phyloP scores from a whole-genome alignment of 148 eudicot genomes.

The Rhododendron griersonianum region DNA sequence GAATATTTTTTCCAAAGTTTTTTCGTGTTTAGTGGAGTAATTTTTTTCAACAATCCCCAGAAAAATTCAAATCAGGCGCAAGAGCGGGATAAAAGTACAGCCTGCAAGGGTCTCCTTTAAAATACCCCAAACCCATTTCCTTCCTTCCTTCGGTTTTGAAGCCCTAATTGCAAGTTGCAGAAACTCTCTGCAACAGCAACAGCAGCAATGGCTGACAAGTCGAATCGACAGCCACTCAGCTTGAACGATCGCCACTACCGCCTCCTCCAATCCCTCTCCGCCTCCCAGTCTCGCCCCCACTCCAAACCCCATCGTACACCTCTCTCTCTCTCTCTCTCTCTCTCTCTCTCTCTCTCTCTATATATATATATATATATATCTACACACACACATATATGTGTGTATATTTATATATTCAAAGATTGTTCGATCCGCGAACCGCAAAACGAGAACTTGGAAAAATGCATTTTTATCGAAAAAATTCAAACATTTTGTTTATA shows the following conservation, averaged over 20 bases:
- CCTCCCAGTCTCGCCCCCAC: constrained; percentile 38
- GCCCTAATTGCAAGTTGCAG: background rate
- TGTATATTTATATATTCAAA: too few relatives aligned
- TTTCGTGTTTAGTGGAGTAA: too few relatives aligned
- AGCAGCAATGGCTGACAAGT: constrained; percentile 25
- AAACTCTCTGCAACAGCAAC: constrained; percentile 1
- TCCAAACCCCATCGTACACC: constrained; percentile 9
- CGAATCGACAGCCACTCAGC: constrained; percentile 45
- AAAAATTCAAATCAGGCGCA: background rate
- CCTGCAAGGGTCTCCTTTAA: background rate
- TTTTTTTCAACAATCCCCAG: background rate
- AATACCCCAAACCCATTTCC: background rate
- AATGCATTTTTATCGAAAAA: background rate
- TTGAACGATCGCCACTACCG: constrained; percentile 60
- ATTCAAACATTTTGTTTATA: too few relatives aligned
- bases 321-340: constrained; percentile 7
- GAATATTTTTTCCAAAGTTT: too few relatives aligned
- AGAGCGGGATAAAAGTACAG: background rate
- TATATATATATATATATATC: background rate
- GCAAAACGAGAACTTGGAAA: background rate
- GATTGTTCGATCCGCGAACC: background rate
- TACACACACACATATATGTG: background rate
- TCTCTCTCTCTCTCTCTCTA: background rate
- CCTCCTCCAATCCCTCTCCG: constrained; percentile 38
- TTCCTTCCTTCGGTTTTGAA: background rate